Base-by-base conservation (phyloP, 495 filamentous ascomycete genomes). In the Hypoxylon trugodes region DNA sequence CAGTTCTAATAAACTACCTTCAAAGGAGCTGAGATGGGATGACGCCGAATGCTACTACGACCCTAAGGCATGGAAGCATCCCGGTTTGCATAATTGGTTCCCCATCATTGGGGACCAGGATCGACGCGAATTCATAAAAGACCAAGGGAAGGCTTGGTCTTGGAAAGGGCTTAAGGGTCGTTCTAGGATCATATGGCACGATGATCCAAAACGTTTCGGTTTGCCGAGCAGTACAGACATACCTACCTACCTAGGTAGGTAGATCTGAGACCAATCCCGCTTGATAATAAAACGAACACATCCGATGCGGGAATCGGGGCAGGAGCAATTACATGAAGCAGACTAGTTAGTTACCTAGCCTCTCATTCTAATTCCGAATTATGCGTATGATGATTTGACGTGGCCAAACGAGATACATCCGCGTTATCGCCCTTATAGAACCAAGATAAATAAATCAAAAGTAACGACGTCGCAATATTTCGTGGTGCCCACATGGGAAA, bases 71-170 rank as follows among this genome's bases (percentile, higher is more conserved):
- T 9, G 7, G 6, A 16, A 2, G 8, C 8, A 7, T 6, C 22
- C 2, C 2, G n/a, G 5, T 10, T 8, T 32, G 2, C 13, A 9
- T 12, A 25, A 30, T 4, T 46, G 6, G 19, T 46, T 46, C 15
- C 42, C 41, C 16, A 8, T 33, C 4, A 35, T 54, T 24, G 48
- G 40, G 2, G 58, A 61, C n/a, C 28, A 25, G 41, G 49, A 54
- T 12, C 32, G 58, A 19, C 37, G 48, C 7, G 21, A 41, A 13
- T 38, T 3, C 22, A 42, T 54, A 3, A 22, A 40, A 37, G 2
- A 48, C 5, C 6, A 53, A 28, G 48, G 48, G 3, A 6, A 2
- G 6, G 8, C 24, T 38, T 61, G 47, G 58, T 26, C 38, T 40
- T 61, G 58, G 47, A 13, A 16, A 16, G 21, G 22, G 7, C 15